Evolutionary conservation across 192 early-diverging fungal genomes (phyloP).

Genomic region (Phlyctochytrium planicorne): DNA sequence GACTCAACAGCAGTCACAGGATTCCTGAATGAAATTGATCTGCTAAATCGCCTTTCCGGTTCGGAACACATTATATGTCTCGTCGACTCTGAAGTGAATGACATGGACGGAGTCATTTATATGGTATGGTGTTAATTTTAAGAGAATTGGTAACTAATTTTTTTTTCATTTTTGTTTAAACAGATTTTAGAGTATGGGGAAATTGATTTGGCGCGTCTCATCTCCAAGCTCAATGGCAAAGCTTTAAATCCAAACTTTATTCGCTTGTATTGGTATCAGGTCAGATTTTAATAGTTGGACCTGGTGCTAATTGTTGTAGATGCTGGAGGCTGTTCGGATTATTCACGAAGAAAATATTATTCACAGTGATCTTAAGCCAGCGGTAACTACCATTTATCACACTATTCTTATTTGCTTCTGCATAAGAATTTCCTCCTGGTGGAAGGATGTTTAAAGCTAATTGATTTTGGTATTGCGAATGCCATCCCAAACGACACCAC

Average conservation of each 20-base stretch:
- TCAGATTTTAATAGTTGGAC: slow-evolving; percentile 12
- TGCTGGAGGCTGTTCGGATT: slow-evolving; percentile 83
- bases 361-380: slow-evolving; percentile 93
- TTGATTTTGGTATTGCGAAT: slow-evolving; percentile 99
- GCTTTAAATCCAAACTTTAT: slow-evolving; percentile 72
- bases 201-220: slow-evolving; percentile 70
- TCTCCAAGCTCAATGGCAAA: slow-evolving; percentile 38
- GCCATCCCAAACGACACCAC: slow-evolving; percentile 90
- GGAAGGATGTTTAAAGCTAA: slow-evolving; percentile 81
- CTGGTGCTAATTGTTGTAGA: slow-evolving; percentile 44
- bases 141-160: slow-evolving; percentile 88
- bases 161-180: too few species aligned
- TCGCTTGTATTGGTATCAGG: slow-evolving; percentile 84
- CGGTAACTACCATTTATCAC: slow-evolving; percentile 34
- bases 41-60: slow-evolving; percentile 66
- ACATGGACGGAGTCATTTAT: slow-evolving; percentile 55
- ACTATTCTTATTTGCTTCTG: slow-evolving; percentile 6
- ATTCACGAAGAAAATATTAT: slow-evolving; percentile 89
- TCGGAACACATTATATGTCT: slow-evolving; percentile 77
- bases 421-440: slow-evolving; percentile 82
- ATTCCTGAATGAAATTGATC: slow-evolving; percentile 81
- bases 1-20: slow-evolving; percentile 66
- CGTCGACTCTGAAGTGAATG: slow-evolving; percentile 71
- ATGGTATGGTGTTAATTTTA: slow-evolving; percentile 71
- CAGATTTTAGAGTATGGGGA: slow-evolving; percentile 87